Evolutionary conservation across 1,284 basidiomycete genomes (phyloP), one percentile per base, ranked within the genome.

Genomic region (Butyriboletus appendiculatus): DNA sequence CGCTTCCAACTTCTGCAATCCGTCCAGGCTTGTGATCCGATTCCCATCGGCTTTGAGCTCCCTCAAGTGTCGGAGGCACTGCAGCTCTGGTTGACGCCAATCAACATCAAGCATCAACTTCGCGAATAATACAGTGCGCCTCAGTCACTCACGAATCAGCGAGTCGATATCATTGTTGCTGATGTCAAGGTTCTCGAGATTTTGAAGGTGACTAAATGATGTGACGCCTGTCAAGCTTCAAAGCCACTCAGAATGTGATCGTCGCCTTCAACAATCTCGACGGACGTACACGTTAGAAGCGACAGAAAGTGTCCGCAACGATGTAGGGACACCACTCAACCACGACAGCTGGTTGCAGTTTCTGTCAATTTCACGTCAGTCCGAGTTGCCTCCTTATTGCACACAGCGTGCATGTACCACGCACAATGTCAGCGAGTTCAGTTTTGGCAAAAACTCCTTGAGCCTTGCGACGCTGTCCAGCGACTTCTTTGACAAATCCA

Each of bases 41-140:
- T 98, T 98, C 55, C 84, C 79, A 69, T 98, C 94, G 18, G 92
- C 91, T 52, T 86, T 88, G 47, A 99, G 82, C 68, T 98, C 94
- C 44, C 92, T 85, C 50, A 99, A 78, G 68, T 94, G 92, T 57
- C 82, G 81, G 50, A 97, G 79, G 69, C 90, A 92, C 58, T 83
- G 80, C n/a, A 98, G 76, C 67, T 96, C 93, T 94, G 61, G 26
- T 50, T 14, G 22, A 58, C 41, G 45, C 44, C 40, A 28, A 53
- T 58, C 53, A 57, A 39, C 45, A 28, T 53, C 50, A n/a, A 57
- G 3, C 41, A 40, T 40, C 50, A 44, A 15, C 37, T n/a, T 44
- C n/a, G 30, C 12, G 1, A 42, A 48, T 38, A 20, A 52, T 12
- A n/a, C 41, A 34, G 2, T 30, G 20, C 28, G 12, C 43, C n/a